Evolutionary conservation across 2,329 filamentous ascomycete genomes (phyloP).

Genomic region (Cercospora zeae-maydis): DNA sequence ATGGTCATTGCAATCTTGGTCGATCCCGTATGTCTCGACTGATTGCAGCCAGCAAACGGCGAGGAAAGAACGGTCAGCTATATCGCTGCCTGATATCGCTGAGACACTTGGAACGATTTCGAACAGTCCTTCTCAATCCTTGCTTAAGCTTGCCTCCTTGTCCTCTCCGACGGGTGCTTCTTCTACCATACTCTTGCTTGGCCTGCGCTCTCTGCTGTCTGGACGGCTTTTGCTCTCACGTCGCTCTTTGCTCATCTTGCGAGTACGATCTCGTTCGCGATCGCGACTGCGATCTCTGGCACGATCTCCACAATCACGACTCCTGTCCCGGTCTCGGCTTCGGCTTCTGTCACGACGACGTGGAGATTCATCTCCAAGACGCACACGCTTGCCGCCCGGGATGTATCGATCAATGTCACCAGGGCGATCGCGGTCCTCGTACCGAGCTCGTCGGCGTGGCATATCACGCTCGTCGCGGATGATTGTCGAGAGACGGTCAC

Average conservation of each 20-base stretch:
- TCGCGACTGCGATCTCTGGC: conserved; percentile 15
- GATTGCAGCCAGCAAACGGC: too few relatives aligned
- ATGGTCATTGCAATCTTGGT: too few relatives aligned
- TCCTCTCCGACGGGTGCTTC: neutral
- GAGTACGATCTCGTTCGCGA: conserved; percentile 6
- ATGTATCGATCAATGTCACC: conserved; percentile 34
- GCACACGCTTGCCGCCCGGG: conserved; percentile 29
- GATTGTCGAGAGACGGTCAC: conserved; percentile 16
- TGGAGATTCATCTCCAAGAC: conserved; percentile 11
- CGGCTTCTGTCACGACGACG: conserved; percentile 12
- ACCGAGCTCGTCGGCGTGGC: conserved; percentile 16
- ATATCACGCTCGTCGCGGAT: conserved; percentile 18
- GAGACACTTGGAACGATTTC: neutral
- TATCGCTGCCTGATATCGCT: too few relatives aligned
- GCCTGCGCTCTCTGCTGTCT: conserved; percentile 6
- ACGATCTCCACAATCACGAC: conserved; percentile 31
- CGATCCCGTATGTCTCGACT: too few relatives aligned
- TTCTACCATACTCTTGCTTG: neutral
- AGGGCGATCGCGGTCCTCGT: conserved; percentile 33
- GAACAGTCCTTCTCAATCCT: neutral
- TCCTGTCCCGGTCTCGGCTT: conserved; percentile 20
- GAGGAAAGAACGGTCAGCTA: too few relatives aligned
- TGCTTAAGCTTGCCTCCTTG: neutral
- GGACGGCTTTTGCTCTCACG: neutral
- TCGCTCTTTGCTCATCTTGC: conserved; percentile 1